Evolutionary conservation across 2,329 filamentous ascomycete species (phyloP), one percentile per base, ranked within the genome.

Genomic region (Exophiala mesophila): DNA sequence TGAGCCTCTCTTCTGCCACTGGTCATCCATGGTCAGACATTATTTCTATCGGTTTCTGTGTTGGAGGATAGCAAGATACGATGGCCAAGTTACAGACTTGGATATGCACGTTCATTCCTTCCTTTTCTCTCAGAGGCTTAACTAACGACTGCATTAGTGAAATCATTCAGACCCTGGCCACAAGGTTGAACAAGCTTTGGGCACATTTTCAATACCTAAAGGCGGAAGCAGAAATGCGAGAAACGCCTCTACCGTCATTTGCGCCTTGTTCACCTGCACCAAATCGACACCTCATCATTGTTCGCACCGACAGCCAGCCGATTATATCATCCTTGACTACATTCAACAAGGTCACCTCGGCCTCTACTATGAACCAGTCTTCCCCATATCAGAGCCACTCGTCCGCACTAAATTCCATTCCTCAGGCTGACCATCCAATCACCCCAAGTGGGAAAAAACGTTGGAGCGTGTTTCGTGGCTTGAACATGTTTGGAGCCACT

Each of bases 21-120:
- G 89, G 88, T 94, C 87, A 58, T 88, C 89, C 0, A 94, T 95
- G 89, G 87, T 95, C 16, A 78, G 89, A 47, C 84, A 88, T 10
- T 96, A 95, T 63, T 96, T 83, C 60, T 92, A 94, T 77, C 85
- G 89, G 34, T 68, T 96, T 36, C 65, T 95, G 16, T 94, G 88
- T 64, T 96, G 89, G 89, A 79, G 88, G 46, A 71, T 96, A 35
- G 90, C 85, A 52, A 76, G 89, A 50, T 85, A 84, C 57, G 77
- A 81, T 39, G 86, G 82, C 12, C 77, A 74, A 34, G 71, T 78
- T 16, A 77, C 78, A 32, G 74, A 80, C 19, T 62, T 78, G 29
- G 85, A 92, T 59, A 64, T 73, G 82, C 87, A 71, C 72, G 83
- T 73, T 36, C 31, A 29, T 40, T 16, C 9, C 28, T 5, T 16